phyloP scores from a whole-genome alignment of 2,329 filamentous ascomycete genomes.

The Alternaria consortialis region DNA sequence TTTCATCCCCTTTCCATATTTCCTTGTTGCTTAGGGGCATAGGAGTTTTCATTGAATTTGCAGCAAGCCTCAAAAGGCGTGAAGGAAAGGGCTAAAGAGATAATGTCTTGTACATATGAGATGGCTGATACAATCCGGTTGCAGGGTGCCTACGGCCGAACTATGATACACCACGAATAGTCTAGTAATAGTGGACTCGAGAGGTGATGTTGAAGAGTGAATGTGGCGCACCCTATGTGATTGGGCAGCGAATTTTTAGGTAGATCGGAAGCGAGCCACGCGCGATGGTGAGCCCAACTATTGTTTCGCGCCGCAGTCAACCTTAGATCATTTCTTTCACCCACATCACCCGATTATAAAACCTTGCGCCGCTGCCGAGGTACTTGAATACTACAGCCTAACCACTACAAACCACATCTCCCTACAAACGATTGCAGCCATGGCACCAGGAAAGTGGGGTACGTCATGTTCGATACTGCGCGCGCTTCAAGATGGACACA shows the following conservation, averaged over 20 bases:
- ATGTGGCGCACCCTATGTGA: slow-evolving; percentile 22
- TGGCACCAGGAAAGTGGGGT: slow-evolving; percentile 54
- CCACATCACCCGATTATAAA: slow-evolving; percentile 21
- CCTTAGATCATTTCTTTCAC: slow-evolving; percentile 25
- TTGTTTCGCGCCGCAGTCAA: slow-evolving; percentile 36
- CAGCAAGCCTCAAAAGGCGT: neutral
- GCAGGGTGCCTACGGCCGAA: neutral
- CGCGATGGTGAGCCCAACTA: slow-evolving; percentile 36
- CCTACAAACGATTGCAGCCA: slow-evolving; percentile 34
- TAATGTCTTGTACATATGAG: slow-evolving; percentile 1
- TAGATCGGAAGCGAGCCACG: slow-evolving; percentile 29
- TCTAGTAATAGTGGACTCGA: neutral
- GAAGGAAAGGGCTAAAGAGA: neutral
- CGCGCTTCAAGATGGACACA: slow-evolving; percentile 16
- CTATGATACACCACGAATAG: neutral
- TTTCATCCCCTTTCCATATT: neutral
- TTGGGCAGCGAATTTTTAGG: slow-evolving; percentile 45
- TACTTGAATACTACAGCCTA: neutral
- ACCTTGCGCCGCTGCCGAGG: slow-evolving; percentile 9
- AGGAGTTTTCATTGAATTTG: neutral
- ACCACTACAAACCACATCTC: slow-evolving; percentile 2
- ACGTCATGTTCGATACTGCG: slow-evolving; percentile 48
- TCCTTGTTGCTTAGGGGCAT: neutral
- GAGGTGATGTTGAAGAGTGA: neutral
- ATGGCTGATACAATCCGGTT: neutral